Base-by-base conservation (phyloP, 495 filamentous ascomycete genomes). In the Hyphodiscus hymeniophilus region DNA sequence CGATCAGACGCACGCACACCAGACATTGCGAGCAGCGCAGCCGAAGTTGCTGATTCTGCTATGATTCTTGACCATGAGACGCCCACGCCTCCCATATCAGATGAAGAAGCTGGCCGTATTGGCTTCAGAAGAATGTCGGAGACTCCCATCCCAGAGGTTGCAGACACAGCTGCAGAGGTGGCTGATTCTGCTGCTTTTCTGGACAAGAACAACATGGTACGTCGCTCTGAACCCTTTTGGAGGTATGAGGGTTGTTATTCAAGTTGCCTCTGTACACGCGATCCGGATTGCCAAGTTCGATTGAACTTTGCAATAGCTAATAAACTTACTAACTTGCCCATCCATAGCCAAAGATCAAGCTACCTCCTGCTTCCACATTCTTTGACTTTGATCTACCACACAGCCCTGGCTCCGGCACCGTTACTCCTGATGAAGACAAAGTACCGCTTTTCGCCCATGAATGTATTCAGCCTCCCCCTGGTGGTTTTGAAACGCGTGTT, bases 381-480 rank as follows among this genome's bases (percentile, higher is more conserved):
- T 22, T 42, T 7, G 22, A 44, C 6, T 18, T 23, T 17, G 45
- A 48, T 8, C 38, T 43, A 17, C 38, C 43, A 31, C 42, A 51
- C 10, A 40, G 7, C 1, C 1, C 23, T 2, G 42, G 38, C 26
- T 49, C 35, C 5, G 35, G 39, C 13, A 17, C 42, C 1, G 26
- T 17, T 17, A 57, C 54, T 11, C 50, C 54, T 39, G 7, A 58
- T 18, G 48, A 52, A 8, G 50, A 65, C 34, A 49, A 60, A 42
- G 63, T 64, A 5, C 66, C 72, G 6, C 58, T 73, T 5, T 74
- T 74, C 47, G 57, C 71, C 7, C 63, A 75, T 55, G 72, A 75
- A 52, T 67, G 59, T 30, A 45, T 66, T 28, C 62, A 65, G 13
- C 55, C 64, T 17, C 50, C 31, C 0, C 20, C 55, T 35, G 56